A percentile compares a stretch with the other conserved stretches of the same genome.
These are phyloP conservation scores for Cucurbita maxima DNA, from an alignment of 306 rosid genomes.

Conservation along the genomic window DNA sequence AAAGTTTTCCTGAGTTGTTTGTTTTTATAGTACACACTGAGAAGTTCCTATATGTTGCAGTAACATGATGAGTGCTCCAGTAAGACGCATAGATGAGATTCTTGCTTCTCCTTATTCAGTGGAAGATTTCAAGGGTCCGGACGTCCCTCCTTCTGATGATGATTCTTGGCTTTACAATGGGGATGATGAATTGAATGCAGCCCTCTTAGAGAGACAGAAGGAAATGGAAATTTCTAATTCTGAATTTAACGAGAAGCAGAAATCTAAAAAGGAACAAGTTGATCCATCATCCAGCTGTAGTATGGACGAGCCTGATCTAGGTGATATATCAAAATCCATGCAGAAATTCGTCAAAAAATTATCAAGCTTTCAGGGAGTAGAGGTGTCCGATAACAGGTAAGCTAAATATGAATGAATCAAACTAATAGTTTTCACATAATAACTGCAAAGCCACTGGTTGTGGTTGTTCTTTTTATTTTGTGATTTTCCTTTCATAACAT, in stretches of 20 bases:
- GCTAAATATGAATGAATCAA: not conserved
- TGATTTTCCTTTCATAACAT: not conserved
- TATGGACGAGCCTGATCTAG: constrained; percentile 42
- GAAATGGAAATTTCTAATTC: constrained; percentile 63
- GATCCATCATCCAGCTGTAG: constrained; percentile 31
- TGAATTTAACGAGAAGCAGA: constrained; percentile 50
- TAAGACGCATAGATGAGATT: constrained; percentile 78
- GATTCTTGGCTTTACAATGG: constrained; percentile 84
- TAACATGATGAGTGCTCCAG: constrained; percentile 72
- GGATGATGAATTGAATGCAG: constrained; percentile 71
- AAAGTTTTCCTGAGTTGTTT: not conserved
- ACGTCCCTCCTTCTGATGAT: constrained; percentile 66
- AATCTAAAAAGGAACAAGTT: constrained; percentile 33
- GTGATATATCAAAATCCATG: constrained; percentile 69
- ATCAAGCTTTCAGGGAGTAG: constrained; percentile 86
- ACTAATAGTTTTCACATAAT: not conserved
- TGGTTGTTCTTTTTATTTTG: not conserved
- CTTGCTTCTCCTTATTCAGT: constrained; percentile 48
- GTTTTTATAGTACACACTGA: not conserved
- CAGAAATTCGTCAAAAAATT: constrained; percentile 59
- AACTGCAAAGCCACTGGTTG: not conserved
- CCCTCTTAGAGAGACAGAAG: constrained; percentile 73
- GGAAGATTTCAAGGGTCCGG: constrained; percentile 43
- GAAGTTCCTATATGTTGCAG: constrained; percentile 31
- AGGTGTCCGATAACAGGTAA: constrained; percentile 71